These are phyloP conservation scores for Pseudogymnoascus verrucosus DNA, from an alignment of 2,329 filamentous ascomycete species.

Conservation along the genomic window DNA sequence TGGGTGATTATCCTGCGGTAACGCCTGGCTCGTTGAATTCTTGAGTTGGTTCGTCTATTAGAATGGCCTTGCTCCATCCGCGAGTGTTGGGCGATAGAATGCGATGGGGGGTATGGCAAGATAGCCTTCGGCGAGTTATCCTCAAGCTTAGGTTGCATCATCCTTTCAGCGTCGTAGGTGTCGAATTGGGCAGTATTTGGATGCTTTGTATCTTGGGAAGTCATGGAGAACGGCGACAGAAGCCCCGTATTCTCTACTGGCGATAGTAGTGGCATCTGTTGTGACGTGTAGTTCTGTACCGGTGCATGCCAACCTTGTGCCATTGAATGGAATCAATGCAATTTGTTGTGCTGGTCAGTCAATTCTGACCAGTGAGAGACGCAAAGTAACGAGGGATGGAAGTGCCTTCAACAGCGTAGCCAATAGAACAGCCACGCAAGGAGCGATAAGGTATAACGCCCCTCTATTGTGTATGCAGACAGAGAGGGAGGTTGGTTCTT, in stretches of 20 bases:
- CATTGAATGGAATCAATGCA: constrained; percentile 18
- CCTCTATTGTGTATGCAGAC: background rate
- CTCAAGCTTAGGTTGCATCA: background rate
- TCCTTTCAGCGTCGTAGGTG: background rate
- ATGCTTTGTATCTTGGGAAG: background rate
- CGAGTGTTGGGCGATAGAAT: background rate
- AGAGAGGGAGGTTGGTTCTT: background rate
- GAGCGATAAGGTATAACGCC: background rate
- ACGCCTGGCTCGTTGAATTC: constrained; percentile 24
- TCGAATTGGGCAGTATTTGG: background rate
- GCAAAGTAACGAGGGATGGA: background rate
- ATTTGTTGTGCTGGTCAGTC: background rate
- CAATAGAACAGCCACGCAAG: background rate
- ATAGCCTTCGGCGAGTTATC: background rate
- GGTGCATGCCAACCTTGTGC: constrained; percentile 21
- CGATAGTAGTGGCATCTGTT: constrained; percentile 13
- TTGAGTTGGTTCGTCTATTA: constrained; percentile 25
- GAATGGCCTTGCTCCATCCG: background rate
- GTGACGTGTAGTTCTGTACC: constrained; percentile 19
- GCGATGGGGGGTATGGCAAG: background rate
- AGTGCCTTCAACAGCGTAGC: background rate
- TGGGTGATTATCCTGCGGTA: constrained; percentile 47
- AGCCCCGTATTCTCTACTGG: background rate
- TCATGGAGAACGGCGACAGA: background rate
- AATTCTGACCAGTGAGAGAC: background rate